Evolutionary conservation across 441 rosid genomes (phyloP).

Genomic region (Biscutella laevigata): DNA sequence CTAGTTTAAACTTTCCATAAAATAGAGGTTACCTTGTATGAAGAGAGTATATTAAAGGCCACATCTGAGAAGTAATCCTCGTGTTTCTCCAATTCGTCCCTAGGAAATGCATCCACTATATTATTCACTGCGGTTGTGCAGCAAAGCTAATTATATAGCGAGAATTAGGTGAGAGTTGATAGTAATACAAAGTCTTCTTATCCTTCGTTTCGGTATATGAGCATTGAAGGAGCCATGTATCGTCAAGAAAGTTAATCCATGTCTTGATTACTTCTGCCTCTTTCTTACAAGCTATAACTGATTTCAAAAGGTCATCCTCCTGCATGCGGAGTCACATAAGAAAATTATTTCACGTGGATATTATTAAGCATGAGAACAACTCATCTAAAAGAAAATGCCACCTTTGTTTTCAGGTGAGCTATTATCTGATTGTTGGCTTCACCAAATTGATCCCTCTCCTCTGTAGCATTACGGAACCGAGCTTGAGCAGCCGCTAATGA

Average conservation of each 20-base stretch:
- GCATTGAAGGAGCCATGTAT: constrained; percentile 83
- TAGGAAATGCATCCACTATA: constrained; percentile 26
- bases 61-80: constrained; percentile 67
- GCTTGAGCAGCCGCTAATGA: constrained; percentile 90
- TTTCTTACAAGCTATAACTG: constrained; percentile 63
- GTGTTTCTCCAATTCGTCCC: constrained; percentile 78
- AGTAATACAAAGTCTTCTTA: constrained; percentile 63
- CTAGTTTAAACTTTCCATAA: constrained; percentile 10
- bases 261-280: constrained; percentile 78
- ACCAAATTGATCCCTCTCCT: constrained; percentile 92
- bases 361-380: background rate
- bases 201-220: constrained; percentile 62
- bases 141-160: background rate
- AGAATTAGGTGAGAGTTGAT: constrained; percentile 19
- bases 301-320: constrained; percentile 88
- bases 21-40: constrained; percentile 53
- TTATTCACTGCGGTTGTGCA: constrained; percentile 10
- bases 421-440: constrained; percentile 91
- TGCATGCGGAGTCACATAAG: constrained; percentile 27
- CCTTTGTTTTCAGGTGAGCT: constrained; percentile 82
- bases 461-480: constrained; percentile 65
- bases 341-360: background rate
- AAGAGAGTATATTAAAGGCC: constrained; percentile 56
- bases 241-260: constrained; percentile 93
- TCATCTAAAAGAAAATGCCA: constrained; percentile 23